Evolutionary conservation across 345 rosid genomes (phyloP), one percentile per base, ranked within the genome.

Genomic region (Linum trigynum): DNA sequence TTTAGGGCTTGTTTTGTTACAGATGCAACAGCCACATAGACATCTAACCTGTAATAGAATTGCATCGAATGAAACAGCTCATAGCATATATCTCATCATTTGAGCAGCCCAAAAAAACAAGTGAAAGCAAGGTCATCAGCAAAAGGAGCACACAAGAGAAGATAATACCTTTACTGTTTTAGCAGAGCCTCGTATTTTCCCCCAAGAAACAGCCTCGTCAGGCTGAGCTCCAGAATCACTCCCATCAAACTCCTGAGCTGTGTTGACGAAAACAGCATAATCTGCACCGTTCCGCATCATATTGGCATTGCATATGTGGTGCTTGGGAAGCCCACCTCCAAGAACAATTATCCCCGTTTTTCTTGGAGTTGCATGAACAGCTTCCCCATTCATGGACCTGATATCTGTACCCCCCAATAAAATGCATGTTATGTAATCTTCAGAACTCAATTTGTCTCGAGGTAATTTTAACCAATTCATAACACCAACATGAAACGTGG

Each of bases 191-290:
- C 83, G 88, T 43, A 94, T 82, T 83, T 88, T 86, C 62, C 97
- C 99, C 97, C 97, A 88, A 1, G 97, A 94, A 17, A 94, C 87
- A 38, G 96, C 99, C 80, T 94, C 97, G 67, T 88, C 96, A 56
- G 97, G 97, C 37, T 68, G 87, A 63, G 99, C 97, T 63, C 99
- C 97, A 0, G 99, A 94, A 81, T 90, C 96, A 38, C 97, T 94
- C 56, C 97, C 99, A 72, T 94, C 99, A 79, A 81, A 94, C 74
- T 94, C 99, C 66, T 88, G 96, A 11, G 90, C 96, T 0, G 99
- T 94, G 69, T 91, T 90, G 72, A 94, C 87, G 68, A 84, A 94
- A 23, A 90, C 89, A 63, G 97, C 91, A 77, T 84, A 88, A 76
- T 88, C 95, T 0, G 95, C 87, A 70, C 97, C 97, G 69, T 88